phyloP scores from a whole-genome alignment of 2,329 filamentous ascomycete species.

The Bipolaris oryzae region DNA sequence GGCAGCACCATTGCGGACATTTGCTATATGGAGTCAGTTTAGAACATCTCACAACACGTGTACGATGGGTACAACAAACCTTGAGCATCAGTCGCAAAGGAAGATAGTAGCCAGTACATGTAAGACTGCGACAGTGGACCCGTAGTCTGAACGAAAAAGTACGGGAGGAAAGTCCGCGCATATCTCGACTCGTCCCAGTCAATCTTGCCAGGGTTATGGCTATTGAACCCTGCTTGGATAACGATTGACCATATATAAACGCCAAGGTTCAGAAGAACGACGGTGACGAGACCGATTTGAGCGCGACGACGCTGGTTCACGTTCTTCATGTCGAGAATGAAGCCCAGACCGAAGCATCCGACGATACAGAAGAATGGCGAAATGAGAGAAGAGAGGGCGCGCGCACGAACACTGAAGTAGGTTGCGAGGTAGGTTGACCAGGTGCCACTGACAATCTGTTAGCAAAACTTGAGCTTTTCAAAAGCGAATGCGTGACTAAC shows the following conservation, averaged over 20 bases:
- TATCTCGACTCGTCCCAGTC: conserved; percentile 56
- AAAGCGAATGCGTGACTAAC: conserved; percentile 3
- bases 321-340: conserved; percentile 70
- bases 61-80: conserved; percentile 4
- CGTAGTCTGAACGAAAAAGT: conserved; percentile 58
- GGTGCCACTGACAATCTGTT: conserved; percentile 43
- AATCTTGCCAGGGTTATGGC: conserved; percentile 50
- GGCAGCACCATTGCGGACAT: conserved; percentile 34
- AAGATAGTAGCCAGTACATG: conserved; percentile 43
- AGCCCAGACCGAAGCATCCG: conserved; percentile 57
- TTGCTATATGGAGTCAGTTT: conserved; percentile 20
- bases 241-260: conserved; percentile 59
- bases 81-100: conserved; percentile 38
- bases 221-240: conserved; percentile 54
- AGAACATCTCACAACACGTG: neutral
- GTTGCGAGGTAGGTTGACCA: conserved; percentile 56
- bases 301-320: conserved; percentile 60
- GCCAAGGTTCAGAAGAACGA: conserved; percentile 55
- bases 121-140: conserved; percentile 39
- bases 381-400: conserved; percentile 54
- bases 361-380: conserved; percentile 59
- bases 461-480: neutral
- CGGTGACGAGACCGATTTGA: conserved; percentile 54
- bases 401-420: conserved; percentile 54
- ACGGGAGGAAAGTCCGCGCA: conserved; percentile 53